These are phyloP conservation scores for Clarireedia hainanense DNA, from an alignment of 2,329 filamentous ascomycete species.

Conservation along the genomic window DNA sequence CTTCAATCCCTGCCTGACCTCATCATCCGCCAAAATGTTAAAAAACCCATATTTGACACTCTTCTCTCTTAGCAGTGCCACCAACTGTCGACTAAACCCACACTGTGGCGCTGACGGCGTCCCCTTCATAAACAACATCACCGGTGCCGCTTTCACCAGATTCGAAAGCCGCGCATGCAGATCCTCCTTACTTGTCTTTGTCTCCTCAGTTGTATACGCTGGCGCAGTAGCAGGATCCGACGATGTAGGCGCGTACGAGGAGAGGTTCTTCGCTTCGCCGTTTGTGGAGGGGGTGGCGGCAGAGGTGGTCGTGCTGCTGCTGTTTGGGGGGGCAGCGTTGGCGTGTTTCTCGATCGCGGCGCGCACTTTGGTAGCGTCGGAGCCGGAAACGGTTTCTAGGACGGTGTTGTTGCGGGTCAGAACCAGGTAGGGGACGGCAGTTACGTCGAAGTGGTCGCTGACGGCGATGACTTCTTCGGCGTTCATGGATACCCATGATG, in stretches of 20 bases:
- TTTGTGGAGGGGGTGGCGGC: slow-evolving; percentile 26
- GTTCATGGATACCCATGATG: slow-evolving; percentile 84
- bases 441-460: slow-evolving; percentile 87
- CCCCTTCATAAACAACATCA: slow-evolving; percentile 99
- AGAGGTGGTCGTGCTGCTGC: background rate
- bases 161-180: slow-evolving; percentile 72
- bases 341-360: slow-evolving; percentile 72
- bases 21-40: slow-evolving; percentile 95
- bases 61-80: slow-evolving; percentile 77
- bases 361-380: slow-evolving; percentile 78
- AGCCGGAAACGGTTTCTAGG: slow-evolving; percentile 81
- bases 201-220: slow-evolving; percentile 33
- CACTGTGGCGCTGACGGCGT: slow-evolving; percentile 81
- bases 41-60: slow-evolving; percentile 97
- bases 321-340: slow-evolving; percentile 5
- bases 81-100: slow-evolving; percentile 85
- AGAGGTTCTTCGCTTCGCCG: slow-evolving; percentile 34
- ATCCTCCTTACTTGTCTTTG: slow-evolving; percentile 67
- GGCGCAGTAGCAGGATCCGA: slow-evolving; percentile 18
- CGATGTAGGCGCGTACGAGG: slow-evolving; percentile 17
- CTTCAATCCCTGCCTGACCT: slow-evolving; percentile 93
- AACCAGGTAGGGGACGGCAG: slow-evolving; percentile 87
- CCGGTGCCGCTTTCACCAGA: slow-evolving; percentile 87
- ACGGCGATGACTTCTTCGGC: slow-evolving; percentile 91
- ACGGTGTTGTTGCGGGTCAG: slow-evolving; percentile 68